phyloP scores from a whole-genome alignment of 495 filamentous ascomycete species.

The Xylaria nigripes region DNA sequence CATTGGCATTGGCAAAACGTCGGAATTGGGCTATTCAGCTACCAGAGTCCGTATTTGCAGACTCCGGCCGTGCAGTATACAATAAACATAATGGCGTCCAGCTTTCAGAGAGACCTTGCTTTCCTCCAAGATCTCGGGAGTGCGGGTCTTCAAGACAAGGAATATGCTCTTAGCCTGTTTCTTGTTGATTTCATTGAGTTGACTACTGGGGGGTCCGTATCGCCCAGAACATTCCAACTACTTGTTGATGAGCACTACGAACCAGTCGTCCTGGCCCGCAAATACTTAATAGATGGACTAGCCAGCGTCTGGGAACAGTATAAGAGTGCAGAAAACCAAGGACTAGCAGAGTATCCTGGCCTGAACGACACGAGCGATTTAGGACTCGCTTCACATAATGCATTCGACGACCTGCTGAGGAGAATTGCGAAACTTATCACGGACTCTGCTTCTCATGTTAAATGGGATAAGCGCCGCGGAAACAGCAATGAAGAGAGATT shows the following conservation, averaged over 20 bases:
- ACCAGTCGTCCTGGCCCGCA: background rate
- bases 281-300: background rate
- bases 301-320: background rate
- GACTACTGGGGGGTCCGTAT: background rate
- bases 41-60: background rate
- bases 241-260: background rate
- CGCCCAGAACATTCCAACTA: background rate
- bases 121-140: background rate
- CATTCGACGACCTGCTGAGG: background rate
- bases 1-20: background rate
- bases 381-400: background rate
- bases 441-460: background rate
- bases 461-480: background rate
- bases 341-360: background rate
- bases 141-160: background rate
- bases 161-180: background rate
- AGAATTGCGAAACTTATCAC: background rate
- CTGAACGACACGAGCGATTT: background rate
- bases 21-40: background rate
- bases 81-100: slow-evolving; percentile 4
- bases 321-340: background rate
- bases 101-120: background rate
- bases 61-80: background rate
- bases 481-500: background rate
- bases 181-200: background rate